These are phyloP conservation scores for Elongisporangium anandrum DNA, from an alignment of 352 stramenopile species.

Conservation along the genomic window DNA sequence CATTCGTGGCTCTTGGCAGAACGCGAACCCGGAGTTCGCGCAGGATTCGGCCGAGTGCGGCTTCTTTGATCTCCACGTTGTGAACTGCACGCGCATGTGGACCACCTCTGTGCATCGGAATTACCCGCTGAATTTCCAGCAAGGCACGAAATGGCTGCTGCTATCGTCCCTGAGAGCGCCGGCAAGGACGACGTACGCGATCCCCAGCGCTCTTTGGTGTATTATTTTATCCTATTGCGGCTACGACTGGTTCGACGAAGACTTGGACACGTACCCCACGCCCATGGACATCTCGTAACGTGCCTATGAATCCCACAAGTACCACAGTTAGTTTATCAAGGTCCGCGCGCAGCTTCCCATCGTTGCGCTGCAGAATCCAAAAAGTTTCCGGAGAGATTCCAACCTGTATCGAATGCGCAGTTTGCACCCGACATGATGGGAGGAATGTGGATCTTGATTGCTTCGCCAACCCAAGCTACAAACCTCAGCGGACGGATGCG, in stretches of 20 bases:
- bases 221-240: conserved; percentile 36
- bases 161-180: conserved; percentile 13
- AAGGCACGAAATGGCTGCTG: conserved; percentile 32
- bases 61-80: conserved; percentile 30
- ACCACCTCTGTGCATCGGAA: conserved; percentile 33
- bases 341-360: no score
- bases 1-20: conserved; percentile 52
- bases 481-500: no score
- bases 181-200: not conserved
- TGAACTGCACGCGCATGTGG: conserved; percentile 27
- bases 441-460: no score
- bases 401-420: no score
- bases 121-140: conserved; percentile 29
- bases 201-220: conserved; percentile 31
- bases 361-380: no score
- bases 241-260: conserved; percentile 33
- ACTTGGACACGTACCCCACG: not conserved
- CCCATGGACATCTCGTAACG: not conserved
- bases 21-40: conserved; percentile 5
- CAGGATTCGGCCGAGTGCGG: conserved; percentile 25
- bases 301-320: no score
- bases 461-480: no score
- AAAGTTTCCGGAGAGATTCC: no score
- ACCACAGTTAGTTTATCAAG: not conserved
- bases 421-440: no score